phyloP scores from a whole-genome alignment of 352 stramenopile species.

The Phytophthora pisi region DNA sequence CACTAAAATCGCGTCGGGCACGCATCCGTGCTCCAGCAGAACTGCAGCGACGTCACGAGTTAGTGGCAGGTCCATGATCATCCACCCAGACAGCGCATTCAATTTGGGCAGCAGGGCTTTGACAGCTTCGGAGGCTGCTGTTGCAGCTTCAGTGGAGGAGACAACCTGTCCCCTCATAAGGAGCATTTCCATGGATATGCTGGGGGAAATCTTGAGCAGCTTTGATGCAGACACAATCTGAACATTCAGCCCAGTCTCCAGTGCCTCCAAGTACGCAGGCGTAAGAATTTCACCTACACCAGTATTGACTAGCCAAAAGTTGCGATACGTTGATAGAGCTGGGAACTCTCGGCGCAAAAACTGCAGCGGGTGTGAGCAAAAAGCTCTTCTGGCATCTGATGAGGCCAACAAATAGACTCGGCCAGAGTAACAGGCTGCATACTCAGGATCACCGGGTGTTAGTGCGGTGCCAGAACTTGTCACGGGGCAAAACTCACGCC shows the following conservation, averaged over 20 bases:
- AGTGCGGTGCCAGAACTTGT: constrained; percentile 26
- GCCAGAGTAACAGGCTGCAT: constrained; percentile 47
- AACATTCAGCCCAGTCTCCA: constrained; percentile 26
- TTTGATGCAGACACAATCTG: constrained; percentile 35
- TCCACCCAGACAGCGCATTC: constrained; percentile 35
- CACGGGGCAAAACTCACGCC: constrained; percentile 72
- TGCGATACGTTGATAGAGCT: constrained; percentile 18
- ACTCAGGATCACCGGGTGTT: constrained; percentile 44
- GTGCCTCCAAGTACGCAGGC: constrained; percentile 23
- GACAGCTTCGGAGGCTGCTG: constrained; percentile 28
- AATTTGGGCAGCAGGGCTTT: constrained; percentile 24
- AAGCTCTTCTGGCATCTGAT: constrained; percentile 32
- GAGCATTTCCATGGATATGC: constrained; percentile 45
- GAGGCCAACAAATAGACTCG: constrained; percentile 65
- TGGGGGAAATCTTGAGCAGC: constrained; percentile 31
- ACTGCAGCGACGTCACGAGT: constrained; percentile 38
- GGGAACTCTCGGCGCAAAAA: constrained; percentile 46
- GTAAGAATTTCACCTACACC: constrained; percentile 20
- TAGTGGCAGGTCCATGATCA: constrained; percentile 59
- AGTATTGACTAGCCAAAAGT: constrained; percentile 51
- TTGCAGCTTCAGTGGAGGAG: constrained; percentile 22
- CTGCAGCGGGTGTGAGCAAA: constrained; percentile 53
- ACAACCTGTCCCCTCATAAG: constrained; percentile 47
- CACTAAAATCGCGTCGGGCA: constrained; percentile 58
- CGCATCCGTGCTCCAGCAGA: constrained; percentile 48